Conservation (phyloP, 1,139 yeast species). For the Geotrichum aggregatum region DNA sequence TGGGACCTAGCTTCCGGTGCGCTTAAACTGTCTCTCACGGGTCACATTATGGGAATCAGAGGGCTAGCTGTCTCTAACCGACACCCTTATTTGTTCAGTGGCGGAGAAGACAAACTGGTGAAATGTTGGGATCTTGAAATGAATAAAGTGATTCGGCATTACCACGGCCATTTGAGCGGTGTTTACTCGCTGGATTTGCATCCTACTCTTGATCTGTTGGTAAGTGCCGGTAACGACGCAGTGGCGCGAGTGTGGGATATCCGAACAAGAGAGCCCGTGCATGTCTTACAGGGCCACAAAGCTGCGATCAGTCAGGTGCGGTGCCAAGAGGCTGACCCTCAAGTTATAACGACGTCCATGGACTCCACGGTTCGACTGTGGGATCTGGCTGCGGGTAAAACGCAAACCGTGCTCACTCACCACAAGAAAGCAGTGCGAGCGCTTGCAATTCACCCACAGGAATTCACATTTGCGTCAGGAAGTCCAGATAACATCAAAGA, state of each 20-base stretch:
- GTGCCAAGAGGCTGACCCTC: slow-evolving; percentile 75
- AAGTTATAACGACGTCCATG: slow-evolving; percentile 74
- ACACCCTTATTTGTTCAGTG: slow-evolving; percentile 85
- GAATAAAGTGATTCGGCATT: slow-evolving; percentile 75
- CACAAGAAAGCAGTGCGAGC: slow-evolving; percentile 81
- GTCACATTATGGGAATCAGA: slow-evolving; percentile 87
- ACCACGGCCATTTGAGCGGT: slow-evolving; percentile 92
- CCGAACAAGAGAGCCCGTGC: slow-evolving; percentile 68
- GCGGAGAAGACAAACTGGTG: slow-evolving; percentile 91
- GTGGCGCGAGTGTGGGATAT: slow-evolving; percentile 92
- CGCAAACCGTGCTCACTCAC: slow-evolving; percentile 64
- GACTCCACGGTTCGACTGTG: slow-evolving; percentile 83
- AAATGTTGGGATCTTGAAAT: slow-evolving; percentile 95
- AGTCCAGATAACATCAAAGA: slow-evolving; percentile 76
- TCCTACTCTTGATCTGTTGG: slow-evolving; percentile 81
- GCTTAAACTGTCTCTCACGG: slow-evolving; percentile 72
- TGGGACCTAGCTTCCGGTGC: slow-evolving; percentile 83
- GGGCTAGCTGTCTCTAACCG: slow-evolving; percentile 66
- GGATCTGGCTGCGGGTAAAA: slow-evolving; percentile 74
- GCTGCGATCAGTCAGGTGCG: slow-evolving; percentile 67
- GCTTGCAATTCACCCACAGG: slow-evolving; percentile 63
- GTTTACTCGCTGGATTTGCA: slow-evolving; percentile 79
- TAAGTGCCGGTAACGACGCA: slow-evolving; percentile 87
- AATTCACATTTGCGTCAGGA: slow-evolving; percentile 74
- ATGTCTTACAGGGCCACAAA: slow-evolving; percentile 78